A percentile compares a stretch with the other conserved stretches of the same genome.
phyloP scores from a whole-genome alignment of 176 grass and related monocot genomes.

The Bolboschoenus planiculmis region DNA sequence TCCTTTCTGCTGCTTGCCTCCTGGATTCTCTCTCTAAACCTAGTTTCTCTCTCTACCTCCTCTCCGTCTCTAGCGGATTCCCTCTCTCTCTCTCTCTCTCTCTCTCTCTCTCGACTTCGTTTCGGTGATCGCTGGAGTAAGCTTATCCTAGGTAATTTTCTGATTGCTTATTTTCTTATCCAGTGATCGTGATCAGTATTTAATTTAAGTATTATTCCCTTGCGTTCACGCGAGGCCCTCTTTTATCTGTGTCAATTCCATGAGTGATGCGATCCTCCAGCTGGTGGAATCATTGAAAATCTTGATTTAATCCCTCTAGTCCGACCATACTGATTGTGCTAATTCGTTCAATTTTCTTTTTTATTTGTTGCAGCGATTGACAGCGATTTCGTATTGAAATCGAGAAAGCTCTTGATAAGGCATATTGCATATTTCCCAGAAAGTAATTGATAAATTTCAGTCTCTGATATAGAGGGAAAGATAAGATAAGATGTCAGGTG shows the following conservation, averaged over 20 bases:
- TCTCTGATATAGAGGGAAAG: neutral
- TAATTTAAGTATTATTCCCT: too few species aligned
- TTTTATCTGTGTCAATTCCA: neutral
- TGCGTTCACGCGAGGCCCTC: neutral
- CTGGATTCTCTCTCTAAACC: slow-evolving; percentile 14
- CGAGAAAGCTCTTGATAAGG: neutral
- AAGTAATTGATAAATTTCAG: neutral
- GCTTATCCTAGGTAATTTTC: slow-evolving; percentile 4
- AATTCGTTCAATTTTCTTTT: neutral
- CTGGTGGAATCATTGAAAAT: neutral
- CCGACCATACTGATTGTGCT: neutral
- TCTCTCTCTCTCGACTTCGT: neutral
- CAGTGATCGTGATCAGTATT: neutral
- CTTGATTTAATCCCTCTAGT: neutral
- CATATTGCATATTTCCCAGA: neutral
- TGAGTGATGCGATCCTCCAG: neutral
- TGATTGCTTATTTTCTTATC: neutral
- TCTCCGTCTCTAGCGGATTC: neutral
- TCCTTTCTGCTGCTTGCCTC: slow-evolving; percentile 7
- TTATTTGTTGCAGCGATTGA: slow-evolving; percentile 16
- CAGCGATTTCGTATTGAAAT: neutral
- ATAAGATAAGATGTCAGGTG: slow-evolving; percentile 44
- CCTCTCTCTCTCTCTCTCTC: neutral
- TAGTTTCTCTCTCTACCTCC: slow-evolving; percentile 1
- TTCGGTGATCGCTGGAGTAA: neutral